These are phyloP conservation scores for Calonectria fujianensis DNA, from an alignment of 2,329 filamentous ascomycete species.

Conservation along the genomic window DNA sequence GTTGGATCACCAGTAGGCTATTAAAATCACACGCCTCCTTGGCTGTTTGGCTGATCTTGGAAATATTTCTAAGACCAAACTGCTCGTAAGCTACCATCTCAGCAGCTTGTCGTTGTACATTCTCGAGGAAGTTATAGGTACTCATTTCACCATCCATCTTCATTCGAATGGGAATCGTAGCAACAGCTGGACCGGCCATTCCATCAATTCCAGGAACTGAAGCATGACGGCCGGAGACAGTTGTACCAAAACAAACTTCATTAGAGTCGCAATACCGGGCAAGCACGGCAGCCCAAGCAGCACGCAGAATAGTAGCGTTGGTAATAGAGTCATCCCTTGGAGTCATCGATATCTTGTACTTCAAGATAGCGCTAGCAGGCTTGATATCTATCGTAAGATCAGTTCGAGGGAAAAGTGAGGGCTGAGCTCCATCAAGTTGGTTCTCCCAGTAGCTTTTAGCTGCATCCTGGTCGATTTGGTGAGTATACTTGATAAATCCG, in stretches of 20 bases:
- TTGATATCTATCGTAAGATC: conserved; percentile 61
- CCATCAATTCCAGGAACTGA: conserved; percentile 48
- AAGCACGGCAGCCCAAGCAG: conserved; percentile 59
- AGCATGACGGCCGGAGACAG: conserved; percentile 62
- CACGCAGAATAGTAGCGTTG: conserved; percentile 40
- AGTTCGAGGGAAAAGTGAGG: conserved; percentile 65
- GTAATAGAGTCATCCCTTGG: conserved; percentile 30
- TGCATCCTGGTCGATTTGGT: not conserved
- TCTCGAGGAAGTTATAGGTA: too few relatives aligned
- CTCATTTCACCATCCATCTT: too few relatives aligned
- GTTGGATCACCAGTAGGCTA: too few relatives aligned
- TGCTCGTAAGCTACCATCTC: too few relatives aligned
- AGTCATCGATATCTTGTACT: not conserved
- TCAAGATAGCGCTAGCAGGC: conserved; percentile 64
- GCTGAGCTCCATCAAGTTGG: conserved; percentile 46
- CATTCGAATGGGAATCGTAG: conserved; percentile 27
- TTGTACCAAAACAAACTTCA: conserved; percentile 66
- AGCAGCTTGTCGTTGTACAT: too few relatives aligned
- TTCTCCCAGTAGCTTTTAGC: not conserved
- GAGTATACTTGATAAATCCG: conserved; percentile 25
- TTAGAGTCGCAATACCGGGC: conserved; percentile 65
- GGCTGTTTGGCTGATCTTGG: too few relatives aligned
- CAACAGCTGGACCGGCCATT: conserved; percentile 58
- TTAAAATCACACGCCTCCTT: too few relatives aligned
- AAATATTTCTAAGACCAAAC: too few relatives aligned